Conservation (phyloP, 129 eudicot species). For the Dittrichia graveolens region DNA sequence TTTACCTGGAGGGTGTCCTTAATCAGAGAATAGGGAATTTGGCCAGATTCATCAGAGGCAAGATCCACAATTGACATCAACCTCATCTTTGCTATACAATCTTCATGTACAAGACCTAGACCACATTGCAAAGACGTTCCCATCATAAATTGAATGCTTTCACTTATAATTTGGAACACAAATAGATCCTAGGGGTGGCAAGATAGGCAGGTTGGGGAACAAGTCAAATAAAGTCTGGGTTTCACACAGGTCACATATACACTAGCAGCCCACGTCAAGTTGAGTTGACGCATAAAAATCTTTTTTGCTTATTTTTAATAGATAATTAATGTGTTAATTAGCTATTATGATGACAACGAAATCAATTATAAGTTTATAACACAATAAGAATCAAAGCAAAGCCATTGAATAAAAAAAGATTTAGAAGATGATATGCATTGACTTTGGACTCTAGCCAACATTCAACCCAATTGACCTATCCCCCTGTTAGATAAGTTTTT, state of each 20-base stretch:
- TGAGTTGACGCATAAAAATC: background rate
- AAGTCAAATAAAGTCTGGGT: background rate
- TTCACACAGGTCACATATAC: background rate
- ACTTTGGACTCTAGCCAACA: background rate
- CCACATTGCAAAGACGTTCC: slow-evolving; percentile 27
- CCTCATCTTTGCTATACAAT: slow-evolving; percentile 82
- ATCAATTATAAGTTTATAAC: background rate
- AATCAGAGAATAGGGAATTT: slow-evolving; percentile 65
- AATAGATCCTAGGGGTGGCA: background rate
- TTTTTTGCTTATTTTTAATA: background rate
- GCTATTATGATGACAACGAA: background rate
- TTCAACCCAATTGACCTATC: background rate
- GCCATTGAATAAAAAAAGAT: background rate
- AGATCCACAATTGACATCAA: slow-evolving; percentile 84
- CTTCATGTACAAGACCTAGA: slow-evolving; percentile 88
- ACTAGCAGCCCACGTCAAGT: background rate
- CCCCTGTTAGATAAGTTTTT: too few species aligned
- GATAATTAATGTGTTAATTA: background rate
- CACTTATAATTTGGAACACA: background rate
- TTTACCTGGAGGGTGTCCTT: slow-evolving; percentile 69
- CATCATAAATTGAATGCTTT: background rate
- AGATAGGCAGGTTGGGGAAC: background rate
- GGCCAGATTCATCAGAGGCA: slow-evolving; percentile 66
- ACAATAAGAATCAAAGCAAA: background rate
- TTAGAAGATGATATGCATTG: background rate